Evolutionary conservation across 2,329 filamentous ascomycete species (phyloP), one percentile per base, ranked within the genome.

Genomic region (Sarocladium brachiariae): DNA sequence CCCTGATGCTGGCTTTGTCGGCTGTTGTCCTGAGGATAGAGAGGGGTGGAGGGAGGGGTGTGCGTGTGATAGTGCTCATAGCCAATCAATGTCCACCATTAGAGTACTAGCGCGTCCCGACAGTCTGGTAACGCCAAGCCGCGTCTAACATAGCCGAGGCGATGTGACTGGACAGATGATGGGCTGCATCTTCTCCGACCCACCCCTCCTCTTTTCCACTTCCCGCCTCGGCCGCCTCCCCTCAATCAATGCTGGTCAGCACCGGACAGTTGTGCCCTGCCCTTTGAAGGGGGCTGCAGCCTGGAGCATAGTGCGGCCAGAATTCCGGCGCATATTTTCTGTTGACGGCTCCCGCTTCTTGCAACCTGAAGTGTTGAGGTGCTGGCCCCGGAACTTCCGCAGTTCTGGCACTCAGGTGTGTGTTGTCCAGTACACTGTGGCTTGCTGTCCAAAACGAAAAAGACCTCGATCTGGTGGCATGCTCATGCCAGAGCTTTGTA

Each of bases 21-120:
- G 23, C 46, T 18, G 46, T 31, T 47, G 19, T 47, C 33, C 46
- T 49, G 16, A 34, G 43, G n/a, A 49, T 4, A 9, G 34, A 95
- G 25, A 31, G 24, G 48, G 48, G 33, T 19, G 21, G 35, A 5
- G 13, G 45, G 50, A 19, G 35, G 43, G 23, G 33, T 21, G 43
- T 18, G 50, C n/a, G 45, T 23, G 39, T 37, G 39, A 52, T 41
- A 14, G 21, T 13, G 24, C n/a, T 11, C 14, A 21, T 13, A 52
- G 34, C 51, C 45, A 49, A 45, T 50, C 35, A 43, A 10, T 3
- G 24, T 7, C 30, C 3, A 11, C 16, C 1, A 10, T 4, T 10
- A 34, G 57, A 54, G 41, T 58, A 33, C 61, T 69, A 69, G 66
- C 60, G 63, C 55, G 59, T 61, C 62, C 61, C 66, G 66, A 58